These are phyloP conservation scores for Fusarium sp. DNA, from an alignment of 2,329 filamentous ascomycete genomes.

Conservation along the genomic window DNA sequence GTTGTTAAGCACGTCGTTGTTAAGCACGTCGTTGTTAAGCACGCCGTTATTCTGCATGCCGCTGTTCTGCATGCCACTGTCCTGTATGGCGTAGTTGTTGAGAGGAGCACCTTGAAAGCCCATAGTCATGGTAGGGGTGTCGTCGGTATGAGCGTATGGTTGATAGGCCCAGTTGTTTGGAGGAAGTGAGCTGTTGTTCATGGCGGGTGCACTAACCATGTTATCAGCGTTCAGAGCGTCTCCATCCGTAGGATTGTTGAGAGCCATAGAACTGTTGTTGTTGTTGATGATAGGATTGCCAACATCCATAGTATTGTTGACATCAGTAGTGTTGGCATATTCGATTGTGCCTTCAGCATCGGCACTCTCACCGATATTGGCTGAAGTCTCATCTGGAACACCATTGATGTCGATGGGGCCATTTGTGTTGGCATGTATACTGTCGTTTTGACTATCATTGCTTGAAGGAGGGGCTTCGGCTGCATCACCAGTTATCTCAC, in stretches of 20 bases:
- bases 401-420: background rate
- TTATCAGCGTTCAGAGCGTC: background rate
- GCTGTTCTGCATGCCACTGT: background rate
- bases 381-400: background rate
- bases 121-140: background rate
- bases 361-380: background rate
- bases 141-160: background rate
- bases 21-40: background rate
- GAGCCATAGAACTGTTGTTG: background rate
- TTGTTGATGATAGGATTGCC: background rate
- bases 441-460: background rate
- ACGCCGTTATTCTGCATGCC: background rate
- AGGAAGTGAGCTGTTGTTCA: background rate
- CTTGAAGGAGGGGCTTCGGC: background rate
- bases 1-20: background rate
- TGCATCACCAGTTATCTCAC: background rate
- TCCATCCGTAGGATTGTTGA: background rate
- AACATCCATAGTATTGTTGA: background rate
- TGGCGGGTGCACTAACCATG: background rate
- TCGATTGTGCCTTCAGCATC: background rate
- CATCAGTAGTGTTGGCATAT: background rate
- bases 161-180: background rate
- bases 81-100: background rate
- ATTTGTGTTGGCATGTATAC: background rate
- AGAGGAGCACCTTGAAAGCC: background rate